These are phyloP conservation scores for Alternaria viburni DNA, from an alignment of 2,329 filamentous ascomycete genomes.

Conservation along the genomic window DNA sequence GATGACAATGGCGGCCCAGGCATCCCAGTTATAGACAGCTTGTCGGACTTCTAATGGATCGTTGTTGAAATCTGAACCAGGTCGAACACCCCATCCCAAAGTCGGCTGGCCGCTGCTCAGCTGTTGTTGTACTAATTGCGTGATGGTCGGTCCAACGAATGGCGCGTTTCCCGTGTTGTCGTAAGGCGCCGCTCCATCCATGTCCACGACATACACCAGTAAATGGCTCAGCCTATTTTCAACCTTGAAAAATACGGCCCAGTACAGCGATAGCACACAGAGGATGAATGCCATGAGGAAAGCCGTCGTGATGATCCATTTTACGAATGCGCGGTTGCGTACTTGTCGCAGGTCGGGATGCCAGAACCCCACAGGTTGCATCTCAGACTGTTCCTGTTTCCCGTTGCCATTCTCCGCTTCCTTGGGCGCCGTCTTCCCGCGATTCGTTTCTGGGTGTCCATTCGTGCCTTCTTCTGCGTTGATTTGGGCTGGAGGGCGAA, in stretches of 20 bases:
- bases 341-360: conserved; percentile 50
- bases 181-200: conserved; percentile 65
- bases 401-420: conserved; percentile 13
- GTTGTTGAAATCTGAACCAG: conserved; percentile 60
- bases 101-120: conserved; percentile 46
- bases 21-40: conserved; percentile 64
- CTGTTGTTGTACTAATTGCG: conserved; percentile 54
- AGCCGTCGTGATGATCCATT: conserved; percentile 54
- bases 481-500: conserved; percentile 17
- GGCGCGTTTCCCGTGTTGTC: conserved; percentile 51
- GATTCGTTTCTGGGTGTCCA: conserved; percentile 9
- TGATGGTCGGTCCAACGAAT: conserved; percentile 64
- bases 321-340: conserved; percentile 47
- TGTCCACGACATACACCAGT: conserved; percentile 66
- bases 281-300: conserved; percentile 64
- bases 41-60: conserved; percentile 64
- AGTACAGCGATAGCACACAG: conserved; percentile 65
- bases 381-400: conserved; percentile 22
- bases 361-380: conserved; percentile 55
- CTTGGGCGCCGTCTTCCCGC: conserved; percentile 9
- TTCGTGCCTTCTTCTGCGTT: conserved; percentile 14
- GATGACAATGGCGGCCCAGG: conserved; percentile 67
- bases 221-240: conserved; percentile 54
- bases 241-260: conserved; percentile 62
- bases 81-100: conserved; percentile 59